Conservation (phyloP, 2,329 filamentous ascomycete species). For the Ramularia endophylla region DNA sequence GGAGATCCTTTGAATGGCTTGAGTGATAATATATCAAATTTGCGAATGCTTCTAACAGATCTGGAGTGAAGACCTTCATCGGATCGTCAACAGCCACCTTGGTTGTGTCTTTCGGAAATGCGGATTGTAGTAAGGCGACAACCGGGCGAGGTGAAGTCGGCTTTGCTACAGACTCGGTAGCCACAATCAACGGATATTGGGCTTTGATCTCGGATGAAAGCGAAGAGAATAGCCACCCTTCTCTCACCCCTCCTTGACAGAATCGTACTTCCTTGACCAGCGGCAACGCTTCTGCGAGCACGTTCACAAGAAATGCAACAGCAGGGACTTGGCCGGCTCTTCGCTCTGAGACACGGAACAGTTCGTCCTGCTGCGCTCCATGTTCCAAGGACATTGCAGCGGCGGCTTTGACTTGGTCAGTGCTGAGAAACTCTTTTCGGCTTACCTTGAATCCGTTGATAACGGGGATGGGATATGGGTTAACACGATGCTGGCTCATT, state of each 20-base stretch:
- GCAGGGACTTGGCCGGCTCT: conserved; percentile 77
- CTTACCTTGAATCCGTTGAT: conserved; percentile 72
- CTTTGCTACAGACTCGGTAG: conserved; percentile 48
- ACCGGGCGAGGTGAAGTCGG: conserved; percentile 44
- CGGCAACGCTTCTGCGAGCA: conserved; percentile 64
- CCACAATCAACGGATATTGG: conserved; percentile 60
- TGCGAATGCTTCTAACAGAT: conserved; percentile 50
- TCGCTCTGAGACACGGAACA: conserved; percentile 72
- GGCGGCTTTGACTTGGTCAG: conserved; percentile 38
- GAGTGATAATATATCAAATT: conserved; percentile 51
- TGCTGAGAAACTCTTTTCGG: conserved; percentile 56
- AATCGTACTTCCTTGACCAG: conserved; percentile 70
- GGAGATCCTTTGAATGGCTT: conserved; percentile 39
- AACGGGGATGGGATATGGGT: conserved; percentile 76
- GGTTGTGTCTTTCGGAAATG: conserved; percentile 37
- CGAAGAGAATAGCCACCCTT: conserved; percentile 72
- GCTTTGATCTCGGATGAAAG: conserved; percentile 56
- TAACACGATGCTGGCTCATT: conserved; percentile 67
- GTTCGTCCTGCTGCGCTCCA: conserved; percentile 30
- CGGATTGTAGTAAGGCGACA: conserved; percentile 42
- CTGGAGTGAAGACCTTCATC: conserved; percentile 37
- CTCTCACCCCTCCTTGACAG: conserved; percentile 80
- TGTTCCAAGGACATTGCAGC: conserved; percentile 31
- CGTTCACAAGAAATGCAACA: conserved; percentile 72
- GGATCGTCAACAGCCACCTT: conserved; percentile 29